Base-by-base conservation (phyloP, 371 early-diverging fungal species). In the Actinomucor elegans region DNA sequence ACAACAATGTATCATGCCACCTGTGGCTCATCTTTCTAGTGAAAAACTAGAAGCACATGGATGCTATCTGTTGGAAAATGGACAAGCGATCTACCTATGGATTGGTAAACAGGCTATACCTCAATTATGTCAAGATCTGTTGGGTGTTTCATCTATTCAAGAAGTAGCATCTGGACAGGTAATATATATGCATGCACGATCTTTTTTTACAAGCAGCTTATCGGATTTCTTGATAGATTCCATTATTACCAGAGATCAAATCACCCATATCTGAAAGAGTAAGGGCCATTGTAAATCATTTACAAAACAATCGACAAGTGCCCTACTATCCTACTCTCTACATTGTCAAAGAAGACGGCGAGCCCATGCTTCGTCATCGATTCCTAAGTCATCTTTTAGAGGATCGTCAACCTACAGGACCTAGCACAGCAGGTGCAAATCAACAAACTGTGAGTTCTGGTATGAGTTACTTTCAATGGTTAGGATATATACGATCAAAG, bases 381-480 rank as follows among this genome's bases (percentile, higher is more conserved):
- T 85, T 90, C 64, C 51, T 87, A 52, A 74, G 77, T 45, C 81
- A 81, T 46, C 61, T 92, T 53, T 61, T 90, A 37, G 90, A 91
- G 69, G 93, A 71, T 33, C 63, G 78, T 14, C 64, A 67, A 37
- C 62, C 69, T 11, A 52, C 59, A 15, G 76, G 73, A 1, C 76
- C 76, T 21, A 42, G 62, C 14, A 44, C 53, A 26, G 76, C 76
- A 18, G 77, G 77, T 11, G 69, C 72, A 24, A 71, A 71, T 38
- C 77, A 71, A 54, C 42, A 64, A 20, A 36, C 46, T 10, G 65
- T 88, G 32, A 79, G 84, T 58, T 83, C 82, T 23, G 86, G 89
- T 18, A 75, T 80, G 66, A 89, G 89, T 44, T 93, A 92, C 67
- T 85, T 88, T 64, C 91, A 93, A 72, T 92, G 78, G 78, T 52